Conservation (phyloP, 106 monocot genomes). For the Acanthochlamys bracteata region DNA sequence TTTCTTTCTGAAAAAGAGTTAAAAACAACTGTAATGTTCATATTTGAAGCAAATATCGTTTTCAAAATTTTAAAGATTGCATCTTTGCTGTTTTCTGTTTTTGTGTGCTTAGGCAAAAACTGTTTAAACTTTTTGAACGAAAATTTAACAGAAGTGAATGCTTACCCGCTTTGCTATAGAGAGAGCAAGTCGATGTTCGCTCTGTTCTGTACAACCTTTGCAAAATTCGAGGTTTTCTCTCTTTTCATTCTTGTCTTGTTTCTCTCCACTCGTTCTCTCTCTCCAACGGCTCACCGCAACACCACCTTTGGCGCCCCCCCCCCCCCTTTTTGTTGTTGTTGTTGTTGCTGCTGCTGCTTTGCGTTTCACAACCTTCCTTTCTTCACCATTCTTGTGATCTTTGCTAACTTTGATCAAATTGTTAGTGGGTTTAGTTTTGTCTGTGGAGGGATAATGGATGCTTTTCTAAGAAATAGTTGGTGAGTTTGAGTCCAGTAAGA, state of each 20-base stretch:
- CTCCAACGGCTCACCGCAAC: not conserved
- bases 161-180: not conserved
- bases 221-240: not conserved
- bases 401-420: not conserved
- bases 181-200: not conserved
- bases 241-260: slow-evolving; percentile 1
- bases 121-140: too few relatives aligned
- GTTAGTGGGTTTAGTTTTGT: not conserved
- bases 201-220: too few relatives aligned
- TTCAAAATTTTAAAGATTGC: too few relatives aligned
- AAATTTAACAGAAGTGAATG: too few relatives aligned
- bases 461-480: not conserved
- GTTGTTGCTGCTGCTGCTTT: too few relatives aligned
- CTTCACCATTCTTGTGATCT: not conserved
- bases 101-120: too few relatives aligned
- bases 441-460: not conserved
- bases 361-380: too few relatives aligned
- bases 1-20: too few relatives aligned
- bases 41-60: too few relatives aligned
- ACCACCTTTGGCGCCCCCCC: not conserved
- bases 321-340: too few relatives aligned
- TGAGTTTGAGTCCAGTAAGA: not conserved
- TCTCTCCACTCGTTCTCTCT: slow-evolving; percentile 4
- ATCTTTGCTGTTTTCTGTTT: too few relatives aligned
- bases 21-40: too few relatives aligned